Base-by-base conservation (phyloP, 1,284 basidiomycete species). In the Leccinum colubrinum region DNA sequence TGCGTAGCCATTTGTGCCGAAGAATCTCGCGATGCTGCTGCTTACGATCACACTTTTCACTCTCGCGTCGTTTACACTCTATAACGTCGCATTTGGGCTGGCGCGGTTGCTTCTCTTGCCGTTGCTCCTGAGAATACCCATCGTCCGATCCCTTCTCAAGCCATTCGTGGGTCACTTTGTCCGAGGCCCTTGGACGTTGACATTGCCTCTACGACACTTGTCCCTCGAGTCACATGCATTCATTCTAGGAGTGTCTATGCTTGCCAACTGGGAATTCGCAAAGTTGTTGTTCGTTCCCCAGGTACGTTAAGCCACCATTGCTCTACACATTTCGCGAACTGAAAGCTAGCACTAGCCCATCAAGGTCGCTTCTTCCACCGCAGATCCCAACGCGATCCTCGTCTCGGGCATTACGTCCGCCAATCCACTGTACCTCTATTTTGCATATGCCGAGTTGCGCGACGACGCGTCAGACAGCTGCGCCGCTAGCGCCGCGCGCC, bases 121-220 rank as follows among this genome's bases (percentile, higher is more conserved):
- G 0, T 51, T 86, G 30, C 60, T 88, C 0, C 82, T 83, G 67
- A 77, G 75, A 55, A 55, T 87, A 2, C 87, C 88, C 0, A 58
- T 87, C 11, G 54, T 88, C 15, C 77, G 77, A 14, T 67, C 71
- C 9, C 27, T 86, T 12, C 72, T 89, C 6, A 80, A 79, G 17
- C 88, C 87, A 0, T 86, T 90, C 68, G 77, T 80, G 0, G 82
- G 81, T 0, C 87, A 89, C 71, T 88, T 89, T 68, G 71, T 86
- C 3, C 78, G 81, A 43, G 85, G 86, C 1, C 73, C 81, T 6
- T 86, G 81, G 80, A 84, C 82, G 0, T 51, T 87, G 9, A 67
- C 77, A 1, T 77, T 88, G 9, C 80, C 85, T 0, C 69, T 83
- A 48, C 72, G 71, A 9, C 78, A 88, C 62, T 64, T 79, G 33